Evolutionary conservation across 805 yeast species (phyloP), one percentile per base, ranked within the genome.

Genomic region (Saccharomycopsis malanga): DNA sequence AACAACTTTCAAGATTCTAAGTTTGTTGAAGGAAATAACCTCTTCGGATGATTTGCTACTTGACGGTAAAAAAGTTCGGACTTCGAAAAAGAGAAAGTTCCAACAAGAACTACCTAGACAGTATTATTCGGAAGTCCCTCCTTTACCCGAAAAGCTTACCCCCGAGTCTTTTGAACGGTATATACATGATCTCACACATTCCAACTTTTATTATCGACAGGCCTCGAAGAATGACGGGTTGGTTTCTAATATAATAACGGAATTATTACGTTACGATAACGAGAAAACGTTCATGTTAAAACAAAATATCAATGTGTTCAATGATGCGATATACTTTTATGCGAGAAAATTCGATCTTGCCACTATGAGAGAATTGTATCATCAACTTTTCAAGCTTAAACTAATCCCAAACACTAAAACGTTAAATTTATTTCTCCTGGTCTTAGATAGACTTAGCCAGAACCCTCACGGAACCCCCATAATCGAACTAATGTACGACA

Each of bases 221-320:
- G 64, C 73, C 1, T 67, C 73, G 1, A 61, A 55, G 41, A 55
- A 57, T 35, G 62, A 63, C 46, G 72, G 73, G 6, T 56, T 69
- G 4, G 60, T 70, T 2, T 64, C 69, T 1, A 64, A 63, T 40
- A 57, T 72, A 6, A 46, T 72, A 10, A 56, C 64, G 36, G 66
- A 66, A 36, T 47, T 72, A n/a, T 59, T 70, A 55, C 68, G 68
- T 51, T 68, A 68, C 17, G 55, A 63, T 9, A 71, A 71, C 46
- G 27, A 58, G 5, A 59, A 56, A 9, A 64, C 72, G 0, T 27
- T 58, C 2, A 54, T 54, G 2, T 53, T 66, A n/a, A 56, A 66
- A 30, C 18, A 24, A 4, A 60, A 62, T 9, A 50, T 64, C 1
- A 52, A 60, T 5, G 53, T 62, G 2, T 72, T 58, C 53, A 71